Evolutionary conservation across 306 rosid species (phyloP).

Genomic region (Myrica gale): DNA sequence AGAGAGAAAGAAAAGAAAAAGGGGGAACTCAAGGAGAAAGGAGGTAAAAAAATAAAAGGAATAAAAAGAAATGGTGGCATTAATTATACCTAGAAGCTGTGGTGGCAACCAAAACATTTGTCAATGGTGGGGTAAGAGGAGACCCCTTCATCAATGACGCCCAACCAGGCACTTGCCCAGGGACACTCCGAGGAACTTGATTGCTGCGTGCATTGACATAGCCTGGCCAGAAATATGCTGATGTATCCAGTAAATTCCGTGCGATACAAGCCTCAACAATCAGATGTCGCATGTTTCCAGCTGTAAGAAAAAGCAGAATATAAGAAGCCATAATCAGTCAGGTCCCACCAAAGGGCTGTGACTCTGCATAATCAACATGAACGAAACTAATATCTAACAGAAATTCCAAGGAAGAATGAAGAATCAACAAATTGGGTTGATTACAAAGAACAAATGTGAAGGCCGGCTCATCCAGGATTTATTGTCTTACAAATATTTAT

Average conservation of each 20-base stretch:
- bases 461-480: not conserved
- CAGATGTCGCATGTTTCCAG: slow-evolving; percentile 85
- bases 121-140: slow-evolving; percentile 61
- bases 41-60: not conserved
- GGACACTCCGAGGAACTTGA: slow-evolving; percentile 57
- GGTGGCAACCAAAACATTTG: slow-evolving; percentile 62
- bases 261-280: slow-evolving; percentile 93
- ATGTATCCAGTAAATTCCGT: slow-evolving; percentile 71
- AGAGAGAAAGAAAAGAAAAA: not conserved
- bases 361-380: not conserved
- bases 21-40: not conserved
- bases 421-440: not conserved
- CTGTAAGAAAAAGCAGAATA: slow-evolving; percentile 45
- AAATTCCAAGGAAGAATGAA: not conserved
- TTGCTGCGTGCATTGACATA: slow-evolving; percentile 61
- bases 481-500: not conserved
- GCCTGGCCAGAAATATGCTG: slow-evolving; percentile 91
- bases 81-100: slow-evolving; percentile 90
- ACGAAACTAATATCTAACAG: not conserved
- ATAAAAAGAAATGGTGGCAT: not conserved
- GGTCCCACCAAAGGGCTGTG: not conserved
- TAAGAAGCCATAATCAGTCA: slow-evolving; percentile 18
- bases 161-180: slow-evolving; percentile 69
- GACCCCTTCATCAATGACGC: slow-evolving; percentile 81
- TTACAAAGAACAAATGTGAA: not conserved